Conservation (phyloP, 805 yeast genomes). For the Ogataea nitratoaversa region DNA sequence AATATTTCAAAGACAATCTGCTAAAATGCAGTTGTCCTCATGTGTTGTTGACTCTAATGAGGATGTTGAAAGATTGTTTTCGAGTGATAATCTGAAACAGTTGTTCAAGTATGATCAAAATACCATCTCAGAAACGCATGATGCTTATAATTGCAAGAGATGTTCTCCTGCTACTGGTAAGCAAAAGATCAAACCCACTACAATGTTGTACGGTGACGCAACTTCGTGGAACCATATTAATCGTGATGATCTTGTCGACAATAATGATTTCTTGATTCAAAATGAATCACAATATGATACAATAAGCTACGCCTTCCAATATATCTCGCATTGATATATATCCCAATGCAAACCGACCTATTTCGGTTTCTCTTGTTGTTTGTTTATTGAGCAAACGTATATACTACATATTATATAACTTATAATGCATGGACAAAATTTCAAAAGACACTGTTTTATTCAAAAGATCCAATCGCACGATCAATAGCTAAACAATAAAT, state of each 20-base stretch:
- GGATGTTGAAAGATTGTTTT: constrained; percentile 88
- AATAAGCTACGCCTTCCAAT: constrained; percentile 86
- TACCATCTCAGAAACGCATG: constrained; percentile 87
- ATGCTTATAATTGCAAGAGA: constrained; percentile 82
- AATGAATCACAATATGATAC: constrained; percentile 69
- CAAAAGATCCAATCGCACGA: too few relatives aligned
- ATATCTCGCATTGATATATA: constrained; percentile 74
- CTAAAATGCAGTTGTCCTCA: constrained; percentile 87
- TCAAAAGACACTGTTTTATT: too few relatives aligned
- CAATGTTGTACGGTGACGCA: constrained; percentile 96
- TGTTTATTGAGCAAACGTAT: background rate
- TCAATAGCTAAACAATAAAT: too few relatives aligned
- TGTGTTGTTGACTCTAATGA: constrained; percentile 97
- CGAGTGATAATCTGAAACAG: constrained; percentile 72
- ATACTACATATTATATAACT: background rate
- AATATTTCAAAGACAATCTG: constrained; percentile 91
- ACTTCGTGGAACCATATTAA: constrained; percentile 95
- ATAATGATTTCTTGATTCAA: constrained; percentile 73
- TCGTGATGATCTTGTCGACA: constrained; percentile 52
- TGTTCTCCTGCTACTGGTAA: constrained; percentile 50
- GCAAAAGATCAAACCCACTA: constrained; percentile 65
- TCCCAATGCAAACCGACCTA: too few relatives aligned
- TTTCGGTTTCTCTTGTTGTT: background rate
- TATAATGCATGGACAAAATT: too few relatives aligned
- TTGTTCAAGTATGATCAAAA: constrained; percentile 66